These are phyloP conservation scores for Leccinum subrobustum DNA, from an alignment of 1,284 basidiomycete species.

Conservation along the genomic window DNA sequence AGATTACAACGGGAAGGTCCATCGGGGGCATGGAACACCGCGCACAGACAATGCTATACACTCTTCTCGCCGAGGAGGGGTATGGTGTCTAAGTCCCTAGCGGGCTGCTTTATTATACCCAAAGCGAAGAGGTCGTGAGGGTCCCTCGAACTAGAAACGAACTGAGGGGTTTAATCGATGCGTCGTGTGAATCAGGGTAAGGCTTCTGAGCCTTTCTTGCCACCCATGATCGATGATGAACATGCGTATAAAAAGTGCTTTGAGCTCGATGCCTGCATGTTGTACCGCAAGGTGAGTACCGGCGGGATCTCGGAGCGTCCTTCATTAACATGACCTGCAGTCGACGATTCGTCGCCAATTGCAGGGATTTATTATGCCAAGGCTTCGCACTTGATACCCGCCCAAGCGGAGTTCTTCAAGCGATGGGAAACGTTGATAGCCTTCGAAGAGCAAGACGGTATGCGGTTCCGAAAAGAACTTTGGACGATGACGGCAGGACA, in stretches of 20 bases:
- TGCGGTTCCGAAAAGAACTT: slow-evolving; percentile 84
- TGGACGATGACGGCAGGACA: slow-evolving; percentile 89
- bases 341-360: slow-evolving; percentile 63
- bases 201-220: slow-evolving; percentile 60
- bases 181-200: slow-evolving; percentile 31
- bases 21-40: slow-evolving; percentile 86
- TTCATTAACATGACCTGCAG: slow-evolving; percentile 32
- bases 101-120: slow-evolving; percentile 93
- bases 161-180: slow-evolving; percentile 73
- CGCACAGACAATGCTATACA: slow-evolving; percentile 98
- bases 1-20: slow-evolving; percentile 92
- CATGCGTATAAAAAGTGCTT: slow-evolving; percentile 83
- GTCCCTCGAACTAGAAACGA: slow-evolving; percentile 82
- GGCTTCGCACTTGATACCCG: slow-evolving; percentile 74
- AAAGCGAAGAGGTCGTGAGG: slow-evolving; percentile 80
- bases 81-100: slow-evolving; percentile 72
- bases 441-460: slow-evolving; percentile 86
- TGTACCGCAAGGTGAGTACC: slow-evolving; percentile 78
- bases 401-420: slow-evolving; percentile 80
- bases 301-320: slow-evolving; percentile 3
- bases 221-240: slow-evolving; percentile 84
- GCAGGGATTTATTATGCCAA: slow-evolving; percentile 76
- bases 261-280: slow-evolving; percentile 85
- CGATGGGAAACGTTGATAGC: slow-evolving; percentile 89
- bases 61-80: slow-evolving; percentile 86